Base-by-base conservation (phyloP, 257 asterid species). In the Lycium ferocissimum region DNA sequence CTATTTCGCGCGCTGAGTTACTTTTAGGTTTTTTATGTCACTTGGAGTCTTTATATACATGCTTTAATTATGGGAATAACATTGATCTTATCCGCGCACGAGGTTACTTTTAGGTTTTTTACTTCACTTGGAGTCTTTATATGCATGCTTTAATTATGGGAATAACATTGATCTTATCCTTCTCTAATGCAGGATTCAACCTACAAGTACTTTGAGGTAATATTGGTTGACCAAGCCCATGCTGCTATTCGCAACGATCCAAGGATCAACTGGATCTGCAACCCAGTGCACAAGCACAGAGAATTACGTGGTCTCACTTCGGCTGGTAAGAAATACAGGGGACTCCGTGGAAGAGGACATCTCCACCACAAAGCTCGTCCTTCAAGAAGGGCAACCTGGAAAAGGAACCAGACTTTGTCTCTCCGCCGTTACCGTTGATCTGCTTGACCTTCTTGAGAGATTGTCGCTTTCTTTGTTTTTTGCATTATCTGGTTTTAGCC, bases 191-290 rank as follows among this genome's bases (percentile, higher is more conserved):
- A 76, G 82, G 82, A 76, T 76, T 76, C 82, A 0, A 76, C 82
- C 63, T 76, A 76, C 82, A 76, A 76, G 65, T 76, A 76, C 65
- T 76, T 3, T 76, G 82, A 76, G 65, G 82, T 76, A 7, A 76
- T 76, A 13, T 51, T 76, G 82, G 82, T 76, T 76, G 82, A 76
- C 26, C 26, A 54, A 10, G 82, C 82, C 2, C 82, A 76, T 14
- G 82, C 82, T 76, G 82, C 82, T 53, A 76, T 76, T 15, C 82
- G 63, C 65, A 76, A 76, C 6, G 82, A 76, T 53, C 82, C 82
- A 53, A 76, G 82, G 49, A 76, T 76, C 82, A 76, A 76, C 63
- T 76, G 82, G 82, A 76, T 76, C 47, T 76, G 82, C 65, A 76
- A 53, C 65, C 82, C 82, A 26, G 82, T 76, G 65, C 82, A 76